Conservation (phyloP, 139 green algal species). For the Protoeuglena noctilucae region DNA sequence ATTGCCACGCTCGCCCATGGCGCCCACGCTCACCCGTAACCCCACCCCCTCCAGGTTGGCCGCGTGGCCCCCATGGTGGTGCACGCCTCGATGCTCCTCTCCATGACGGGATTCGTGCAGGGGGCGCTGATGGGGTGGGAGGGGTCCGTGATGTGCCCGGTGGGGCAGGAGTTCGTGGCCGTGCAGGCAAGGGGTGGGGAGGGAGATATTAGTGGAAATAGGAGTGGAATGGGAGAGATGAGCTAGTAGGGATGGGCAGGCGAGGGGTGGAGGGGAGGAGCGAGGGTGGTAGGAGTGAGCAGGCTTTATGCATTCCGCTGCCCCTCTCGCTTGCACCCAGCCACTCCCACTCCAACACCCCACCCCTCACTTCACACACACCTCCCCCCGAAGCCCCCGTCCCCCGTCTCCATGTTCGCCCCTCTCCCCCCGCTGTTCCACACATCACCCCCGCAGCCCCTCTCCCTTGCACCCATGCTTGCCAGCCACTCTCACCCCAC, state of each 20-base stretch:
- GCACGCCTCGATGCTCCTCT: slow-evolving; percentile 74
- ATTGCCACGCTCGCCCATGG: no score
- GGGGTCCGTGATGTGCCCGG: slow-evolving; percentile 55
- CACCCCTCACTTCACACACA: slow-evolving; percentile 7
- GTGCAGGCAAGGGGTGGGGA: no score
- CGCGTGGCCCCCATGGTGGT: slow-evolving; percentile 88
- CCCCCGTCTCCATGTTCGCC: slow-evolving; percentile 13
- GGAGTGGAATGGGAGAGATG: slow-evolving; percentile 22
- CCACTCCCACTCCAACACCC: no score
- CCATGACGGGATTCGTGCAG: slow-evolving; percentile 54
- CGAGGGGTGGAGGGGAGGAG: neutral
- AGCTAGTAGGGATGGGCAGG: neutral
- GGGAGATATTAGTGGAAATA: no score
- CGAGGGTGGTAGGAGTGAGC: neutral
- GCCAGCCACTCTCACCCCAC: no score
- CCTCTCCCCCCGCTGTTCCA: slow-evolving; percentile 16
- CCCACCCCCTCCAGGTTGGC: slow-evolving; percentile 69
- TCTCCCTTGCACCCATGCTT: no score
- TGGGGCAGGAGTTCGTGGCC: slow-evolving; percentile 30
- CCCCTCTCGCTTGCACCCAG: no score
- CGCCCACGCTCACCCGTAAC: no score
- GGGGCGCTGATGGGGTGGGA: slow-evolving; percentile 58
- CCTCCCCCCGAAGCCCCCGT: slow-evolving; percentile 8
- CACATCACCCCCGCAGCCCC: slow-evolving; percentile 6
- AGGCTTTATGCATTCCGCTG: neutral